Percentiles rank a stretch among this genome's conserved stretches.
Conservation (phyloP, 495 filamentous ascomycete species). For the Elaphomyces granulatus region DNA sequence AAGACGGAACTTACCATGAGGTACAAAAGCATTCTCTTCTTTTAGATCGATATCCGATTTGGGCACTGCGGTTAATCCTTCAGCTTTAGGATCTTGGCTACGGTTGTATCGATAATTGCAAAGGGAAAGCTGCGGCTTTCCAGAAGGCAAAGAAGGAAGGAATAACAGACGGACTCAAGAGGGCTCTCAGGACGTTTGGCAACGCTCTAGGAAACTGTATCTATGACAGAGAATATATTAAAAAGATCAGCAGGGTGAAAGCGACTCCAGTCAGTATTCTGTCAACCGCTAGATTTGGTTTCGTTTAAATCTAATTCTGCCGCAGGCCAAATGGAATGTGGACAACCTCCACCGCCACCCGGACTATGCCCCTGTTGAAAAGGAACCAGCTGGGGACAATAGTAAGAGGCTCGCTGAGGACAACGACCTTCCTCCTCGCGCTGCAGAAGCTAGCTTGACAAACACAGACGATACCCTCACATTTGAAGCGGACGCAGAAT, state of each 20-base stretch:
- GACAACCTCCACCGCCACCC: constrained; percentile 68
- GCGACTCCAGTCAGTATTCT: constrained; percentile 35
- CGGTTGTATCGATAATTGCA: constrained; percentile 88
- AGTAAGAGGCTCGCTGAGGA: constrained; percentile 21
- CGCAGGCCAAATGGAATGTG: constrained; percentile 52
- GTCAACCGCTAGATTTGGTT: too few relatives aligned
- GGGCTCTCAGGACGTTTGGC: constrained; percentile 80
- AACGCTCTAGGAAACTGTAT: constrained; percentile 95
- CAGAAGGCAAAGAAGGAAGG: constrained; percentile 98
- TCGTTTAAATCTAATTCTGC: constrained; percentile 1
- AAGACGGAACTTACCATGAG: constrained; percentile 89
- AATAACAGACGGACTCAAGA: constrained; percentile 85
- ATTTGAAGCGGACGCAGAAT: constrained; percentile 38
- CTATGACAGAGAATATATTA: constrained; percentile 88
- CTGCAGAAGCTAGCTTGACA: constrained; percentile 11
- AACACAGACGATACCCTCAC: constrained; percentile 7
- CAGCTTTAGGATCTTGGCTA: constrained; percentile 75
- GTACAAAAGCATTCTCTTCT: constrained; percentile 15
- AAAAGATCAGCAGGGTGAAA: constrained; percentile 73
- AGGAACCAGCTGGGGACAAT: constrained; percentile 29
- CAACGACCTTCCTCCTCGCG: constrained; percentile 26
- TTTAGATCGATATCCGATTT: background rate
- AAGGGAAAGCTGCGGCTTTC: constrained; percentile 84
- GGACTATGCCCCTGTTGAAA: constrained; percentile 52
- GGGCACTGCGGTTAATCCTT: background rate